phyloP scores from a whole-genome alignment of 345 rosid species.

The Cardiospermum halicacabum region DNA sequence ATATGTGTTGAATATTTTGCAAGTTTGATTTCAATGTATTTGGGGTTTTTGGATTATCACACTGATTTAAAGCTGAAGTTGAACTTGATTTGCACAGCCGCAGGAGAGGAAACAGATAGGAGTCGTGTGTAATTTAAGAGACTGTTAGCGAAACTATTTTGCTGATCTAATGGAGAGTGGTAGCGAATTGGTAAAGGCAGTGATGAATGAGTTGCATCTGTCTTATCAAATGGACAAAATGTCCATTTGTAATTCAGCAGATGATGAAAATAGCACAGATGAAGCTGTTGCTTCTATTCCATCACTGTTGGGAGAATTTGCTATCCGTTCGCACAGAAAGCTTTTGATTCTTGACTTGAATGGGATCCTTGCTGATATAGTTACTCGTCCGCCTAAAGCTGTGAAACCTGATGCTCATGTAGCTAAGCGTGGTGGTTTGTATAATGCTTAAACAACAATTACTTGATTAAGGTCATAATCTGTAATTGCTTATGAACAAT shows the following conservation, averaged over 20 bases:
- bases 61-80: neutral
- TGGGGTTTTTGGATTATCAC: neutral
- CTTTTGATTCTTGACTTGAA: slow-evolving; percentile 88
- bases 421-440: slow-evolving; percentile 55
- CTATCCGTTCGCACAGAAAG: slow-evolving; percentile 28
- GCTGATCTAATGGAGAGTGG: neutral
- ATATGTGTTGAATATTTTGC: too few relatives aligned
- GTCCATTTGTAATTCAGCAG: slow-evolving; percentile 9
- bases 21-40: too few relatives aligned
- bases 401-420: slow-evolving; percentile 43
- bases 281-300: slow-evolving; percentile 2
- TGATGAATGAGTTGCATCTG: slow-evolving; percentile 1
- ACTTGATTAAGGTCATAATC: too few relatives aligned
- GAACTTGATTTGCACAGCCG: neutral
- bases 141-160: slow-evolving; percentile 14
- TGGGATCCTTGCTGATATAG: slow-evolving; percentile 77
- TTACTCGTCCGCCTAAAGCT: slow-evolving; percentile 36
- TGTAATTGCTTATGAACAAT: slow-evolving; percentile 2
- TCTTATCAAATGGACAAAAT: slow-evolving; percentile 10
- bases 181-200: neutral
- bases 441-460: neutral
- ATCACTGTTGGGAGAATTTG: slow-evolving; percentile 12
- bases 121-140: slow-evolving; percentile 6
- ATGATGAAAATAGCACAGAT: slow-evolving; percentile 10
- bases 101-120: neutral